Conservation (phyloP, 768 basidiomycete genomes). For the Amanita rimosa region DNA sequence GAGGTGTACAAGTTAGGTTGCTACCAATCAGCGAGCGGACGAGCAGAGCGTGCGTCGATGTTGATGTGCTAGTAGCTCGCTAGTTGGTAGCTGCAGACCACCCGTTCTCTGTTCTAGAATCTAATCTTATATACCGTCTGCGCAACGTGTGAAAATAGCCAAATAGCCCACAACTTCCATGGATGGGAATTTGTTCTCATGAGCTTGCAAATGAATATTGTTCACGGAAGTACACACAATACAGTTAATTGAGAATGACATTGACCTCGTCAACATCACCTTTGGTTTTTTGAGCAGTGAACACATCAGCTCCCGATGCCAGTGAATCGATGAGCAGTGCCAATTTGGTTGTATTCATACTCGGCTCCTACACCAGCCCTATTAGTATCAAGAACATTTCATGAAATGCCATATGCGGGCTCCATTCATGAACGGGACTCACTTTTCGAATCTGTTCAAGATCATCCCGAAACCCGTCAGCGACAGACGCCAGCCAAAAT, state of each 20-base stretch:
- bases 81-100: too few relatives aligned
- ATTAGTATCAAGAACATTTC: not conserved
- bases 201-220: too few relatives aligned
- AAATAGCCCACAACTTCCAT: too few relatives aligned
- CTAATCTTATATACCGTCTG: too few relatives aligned
- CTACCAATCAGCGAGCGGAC: not conserved
- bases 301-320: constrained; percentile 46
- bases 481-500: constrained; percentile 82
- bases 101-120: too few relatives aligned
- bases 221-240: too few relatives aligned
- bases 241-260: constrained; percentile 40
- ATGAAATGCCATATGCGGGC: too few relatives aligned
- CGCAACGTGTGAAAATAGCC: too few relatives aligned
- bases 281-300: constrained; percentile 16
- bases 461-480: constrained; percentile 75
- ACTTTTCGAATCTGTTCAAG: constrained; percentile 80
- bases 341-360: constrained; percentile 55
- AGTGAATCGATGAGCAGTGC: constrained; percentile 74
- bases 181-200: too few relatives aligned
- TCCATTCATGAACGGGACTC: constrained; percentile 14
- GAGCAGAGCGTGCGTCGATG: too few relatives aligned
- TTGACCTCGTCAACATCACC: constrained; percentile 56
- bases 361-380: constrained; percentile 39
- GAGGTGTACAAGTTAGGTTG: not conserved
- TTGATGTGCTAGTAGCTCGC: too few relatives aligned